phyloP scores from a whole-genome alignment of 2,329 filamentous ascomycete genomes.

The Rutstroemia sydowiana region DNA sequence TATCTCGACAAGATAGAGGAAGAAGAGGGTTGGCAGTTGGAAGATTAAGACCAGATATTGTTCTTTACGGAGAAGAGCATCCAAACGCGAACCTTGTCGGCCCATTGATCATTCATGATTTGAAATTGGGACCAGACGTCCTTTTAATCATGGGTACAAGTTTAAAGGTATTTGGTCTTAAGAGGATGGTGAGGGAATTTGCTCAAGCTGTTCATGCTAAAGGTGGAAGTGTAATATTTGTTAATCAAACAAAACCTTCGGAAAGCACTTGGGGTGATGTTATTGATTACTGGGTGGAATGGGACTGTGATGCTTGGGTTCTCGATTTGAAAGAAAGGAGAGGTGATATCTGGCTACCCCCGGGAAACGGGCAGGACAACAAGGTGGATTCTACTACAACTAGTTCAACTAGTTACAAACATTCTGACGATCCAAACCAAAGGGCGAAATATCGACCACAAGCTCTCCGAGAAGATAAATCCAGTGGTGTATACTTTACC shows the following conservation, averaged over 20 bases:
- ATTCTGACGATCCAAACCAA: neutral
- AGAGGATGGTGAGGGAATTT: conserved; percentile 64
- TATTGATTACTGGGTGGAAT: conserved; percentile 67
- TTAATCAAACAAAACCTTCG: conserved; percentile 65
- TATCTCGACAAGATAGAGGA: conserved; percentile 54
- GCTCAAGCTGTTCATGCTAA: conserved; percentile 59
- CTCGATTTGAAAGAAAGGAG: conserved; percentile 41
- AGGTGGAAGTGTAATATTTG: conserved; percentile 63
- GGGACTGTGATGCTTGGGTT: conserved; percentile 71
- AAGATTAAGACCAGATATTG: conserved; percentile 63
- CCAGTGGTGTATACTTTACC: conserved; percentile 25
- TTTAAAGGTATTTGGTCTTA: conserved; percentile 62
- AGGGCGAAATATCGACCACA: conserved; percentile 15
- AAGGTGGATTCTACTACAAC: conserved; percentile 14
- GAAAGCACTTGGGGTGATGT: conserved; percentile 67
- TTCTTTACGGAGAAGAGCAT: conserved; percentile 68
- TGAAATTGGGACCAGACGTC: conserved; percentile 56
- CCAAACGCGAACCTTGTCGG: conserved; percentile 61
- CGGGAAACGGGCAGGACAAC: conserved; percentile 15
- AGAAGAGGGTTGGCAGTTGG: conserved; percentile 62
- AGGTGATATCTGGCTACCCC: conserved; percentile 28
- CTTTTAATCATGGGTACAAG: conserved; percentile 66
- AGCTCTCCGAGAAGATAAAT: conserved; percentile 24
- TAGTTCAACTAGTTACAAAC: conserved; percentile 6
- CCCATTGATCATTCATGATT: conserved; percentile 60